Conservation (phyloP, 2,329 filamentous ascomycete genomes). For the Pleomassaria siparia region DNA sequence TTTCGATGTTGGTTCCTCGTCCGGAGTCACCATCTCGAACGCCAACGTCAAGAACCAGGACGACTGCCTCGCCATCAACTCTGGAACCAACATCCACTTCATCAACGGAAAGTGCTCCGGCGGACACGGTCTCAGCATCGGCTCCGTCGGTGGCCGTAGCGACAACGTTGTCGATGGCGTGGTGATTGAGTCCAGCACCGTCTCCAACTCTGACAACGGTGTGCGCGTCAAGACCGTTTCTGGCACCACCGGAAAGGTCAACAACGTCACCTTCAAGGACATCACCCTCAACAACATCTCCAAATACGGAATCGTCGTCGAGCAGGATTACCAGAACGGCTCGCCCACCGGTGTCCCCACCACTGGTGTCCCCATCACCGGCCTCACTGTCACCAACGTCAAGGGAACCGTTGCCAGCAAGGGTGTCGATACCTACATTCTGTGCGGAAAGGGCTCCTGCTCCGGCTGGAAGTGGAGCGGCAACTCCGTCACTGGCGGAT, state of each 20-base stretch:
- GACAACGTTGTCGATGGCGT: conserved; percentile 59
- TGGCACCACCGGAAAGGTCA: conserved; percentile 55
- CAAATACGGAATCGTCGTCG: conserved; percentile 55
- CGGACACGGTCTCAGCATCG: conserved; percentile 62
- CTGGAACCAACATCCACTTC: conserved; percentile 48
- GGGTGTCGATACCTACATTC: conserved; percentile 51
- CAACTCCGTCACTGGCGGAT: conserved; percentile 44
- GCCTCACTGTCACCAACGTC: conserved; percentile 45
- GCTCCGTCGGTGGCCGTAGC: conserved; percentile 58
- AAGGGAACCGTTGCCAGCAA: conserved; percentile 41
- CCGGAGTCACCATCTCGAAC: conserved; percentile 53
- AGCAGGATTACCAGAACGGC: conserved; percentile 57
- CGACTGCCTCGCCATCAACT: conserved; percentile 62
- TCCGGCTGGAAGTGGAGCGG: conserved; percentile 58
- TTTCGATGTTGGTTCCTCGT: conserved; percentile 57
- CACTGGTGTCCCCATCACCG: conserved; percentile 50
- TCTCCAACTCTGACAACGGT: conserved; percentile 58
- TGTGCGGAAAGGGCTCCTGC: conserved; percentile 58
- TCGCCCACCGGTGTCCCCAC: conserved; percentile 48
- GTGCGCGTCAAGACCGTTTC: conserved; percentile 61
- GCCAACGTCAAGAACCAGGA: conserved; percentile 61
- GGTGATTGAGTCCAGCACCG: conserved; percentile 51
- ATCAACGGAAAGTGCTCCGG: conserved; percentile 50
- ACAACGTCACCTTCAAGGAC: conserved; percentile 50
- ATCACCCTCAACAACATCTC: conserved; percentile 49